Conservation (phyloP, 1,284 basidiomycete species). For the Ustilago sp. region DNA sequence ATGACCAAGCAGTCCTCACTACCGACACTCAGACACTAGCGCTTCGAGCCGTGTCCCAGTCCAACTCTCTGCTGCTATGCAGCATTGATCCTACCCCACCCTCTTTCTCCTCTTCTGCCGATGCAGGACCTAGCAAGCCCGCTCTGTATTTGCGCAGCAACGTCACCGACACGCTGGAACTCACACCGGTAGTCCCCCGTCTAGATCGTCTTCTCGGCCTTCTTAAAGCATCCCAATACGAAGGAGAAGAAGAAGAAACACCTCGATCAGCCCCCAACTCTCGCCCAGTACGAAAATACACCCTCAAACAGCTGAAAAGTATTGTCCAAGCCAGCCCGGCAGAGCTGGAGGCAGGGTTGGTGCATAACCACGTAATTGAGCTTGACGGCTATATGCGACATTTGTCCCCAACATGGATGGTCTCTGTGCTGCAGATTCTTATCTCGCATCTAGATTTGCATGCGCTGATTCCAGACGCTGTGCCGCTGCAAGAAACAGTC, state of each 20-base stretch:
- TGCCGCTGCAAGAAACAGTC: constrained; percentile 50
- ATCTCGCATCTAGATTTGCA: constrained; percentile 60
- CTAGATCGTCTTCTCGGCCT: constrained; percentile 56
- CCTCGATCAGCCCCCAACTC: constrained; percentile 2
- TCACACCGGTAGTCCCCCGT: constrained; percentile 55
- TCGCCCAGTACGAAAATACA: constrained; percentile 49
- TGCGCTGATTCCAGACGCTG: constrained; percentile 46
- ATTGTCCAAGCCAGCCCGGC: constrained; percentile 63
- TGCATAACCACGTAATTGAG: constrained; percentile 51
- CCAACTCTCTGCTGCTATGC: constrained; percentile 63
- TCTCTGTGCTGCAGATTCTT: constrained; percentile 42
- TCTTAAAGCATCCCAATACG: constrained; percentile 53
- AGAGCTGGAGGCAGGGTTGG: constrained; percentile 54
- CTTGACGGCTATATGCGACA: constrained; percentile 61
- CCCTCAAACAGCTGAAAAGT: constrained; percentile 56
- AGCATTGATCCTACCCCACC: constrained; percentile 29
- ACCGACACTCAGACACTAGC: constrained; percentile 58
- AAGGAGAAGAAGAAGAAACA: constrained; percentile 50
- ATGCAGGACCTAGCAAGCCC: constrained; percentile 13
- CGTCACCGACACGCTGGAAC: constrained; percentile 58
- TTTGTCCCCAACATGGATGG: constrained; percentile 45
- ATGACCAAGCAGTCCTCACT: constrained; percentile 64
- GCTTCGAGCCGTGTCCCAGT: constrained; percentile 62
- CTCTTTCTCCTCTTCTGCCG: not conserved
- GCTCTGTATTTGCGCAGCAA: constrained; percentile 53